Base-by-base conservation (phyloP, 495 filamentous ascomycete species). In the Zalerion maritima region DNA sequence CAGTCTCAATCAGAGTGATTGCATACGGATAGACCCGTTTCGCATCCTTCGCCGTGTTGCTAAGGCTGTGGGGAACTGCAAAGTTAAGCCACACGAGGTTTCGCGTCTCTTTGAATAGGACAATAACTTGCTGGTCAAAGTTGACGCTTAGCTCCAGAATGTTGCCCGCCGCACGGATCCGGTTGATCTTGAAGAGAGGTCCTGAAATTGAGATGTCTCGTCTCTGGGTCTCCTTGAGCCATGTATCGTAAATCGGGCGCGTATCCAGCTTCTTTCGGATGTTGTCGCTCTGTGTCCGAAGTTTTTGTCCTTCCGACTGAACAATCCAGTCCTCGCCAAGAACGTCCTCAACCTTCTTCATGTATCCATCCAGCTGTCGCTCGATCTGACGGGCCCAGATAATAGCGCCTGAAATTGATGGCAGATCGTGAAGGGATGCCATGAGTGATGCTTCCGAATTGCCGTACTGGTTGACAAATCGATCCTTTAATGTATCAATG, bases 331-430 rank as follows among this genome's bases (percentile, higher is more conserved):
- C 83, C 24, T 78, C 69, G 25, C 89, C 89, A 17, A 99, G 67
- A 19, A 99, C 86, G 43, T 89, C 80, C 46, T 94, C 89, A 29
- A 99, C 85, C 49, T 89, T 91, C 42, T 83, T 84, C 89, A 99
- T 94, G 53, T 96, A 96, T 5, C 72, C 75, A 46, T 93, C 73
- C 5, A 96, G 69, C 46, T 96, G 89, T 13, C 80, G 73, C 60
- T 96, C 89, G 35, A 99, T 96, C 54, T 99, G 89, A 9, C 83
- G 71, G 14, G 83, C 86, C 83, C 89, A 94, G 31, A 94, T 86
- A 31, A 99, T 94, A 10, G 86, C 84, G 28, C 89, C 91, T 5
- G 89, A 87, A 11, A 96, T 84, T 1, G 89, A 91, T 0, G 89
- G 87, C 10, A 99, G 56, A 55, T 99, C 89, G 29, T 84, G 81